These are phyloP conservation scores for Eucalyptus fibrosa DNA, from an alignment of 345 rosid species.

Conservation along the genomic window DNA sequence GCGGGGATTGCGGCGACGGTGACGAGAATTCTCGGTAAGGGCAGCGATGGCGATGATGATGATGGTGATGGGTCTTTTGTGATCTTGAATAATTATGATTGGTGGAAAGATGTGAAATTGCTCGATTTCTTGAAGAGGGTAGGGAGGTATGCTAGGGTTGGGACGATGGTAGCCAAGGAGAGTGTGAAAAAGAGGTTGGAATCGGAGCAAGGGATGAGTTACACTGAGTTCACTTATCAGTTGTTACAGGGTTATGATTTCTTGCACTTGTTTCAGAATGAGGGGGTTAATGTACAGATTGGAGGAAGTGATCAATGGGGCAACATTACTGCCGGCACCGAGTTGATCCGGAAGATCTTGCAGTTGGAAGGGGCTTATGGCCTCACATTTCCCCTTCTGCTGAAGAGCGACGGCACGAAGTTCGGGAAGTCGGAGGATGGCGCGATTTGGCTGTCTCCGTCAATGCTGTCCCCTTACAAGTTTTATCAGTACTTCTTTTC, in stretches of 20 bases:
- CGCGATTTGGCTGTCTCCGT: constrained; percentile 86
- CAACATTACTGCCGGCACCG: constrained; percentile 88
- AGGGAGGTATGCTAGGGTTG: constrained; percentile 76
- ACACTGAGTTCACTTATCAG: constrained; percentile 90
- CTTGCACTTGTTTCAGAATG: constrained; percentile 46
- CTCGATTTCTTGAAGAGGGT: constrained; percentile 76
- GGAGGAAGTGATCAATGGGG: constrained; percentile 99
- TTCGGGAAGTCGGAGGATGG: constrained; percentile 99
- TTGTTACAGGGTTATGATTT: constrained; percentile 88
- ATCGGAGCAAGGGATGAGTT: constrained; percentile 93
- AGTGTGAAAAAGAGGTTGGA: constrained; percentile 90
- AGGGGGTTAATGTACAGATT: constrained; percentile 79
- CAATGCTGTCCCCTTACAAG: constrained; percentile 72
- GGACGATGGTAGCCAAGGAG: constrained; percentile 82
- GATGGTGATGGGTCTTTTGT: constrained; percentile 1
- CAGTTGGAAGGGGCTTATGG: constrained; percentile 79
- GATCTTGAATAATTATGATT: constrained; percentile 79
- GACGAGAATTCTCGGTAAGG: constrained; percentile 25
- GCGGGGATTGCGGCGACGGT: constrained; percentile 37
- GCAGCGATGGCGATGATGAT: not conserved
- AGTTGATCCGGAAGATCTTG: constrained; percentile 63
- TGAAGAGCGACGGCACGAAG: constrained; percentile 86
- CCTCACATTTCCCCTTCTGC: constrained; percentile 74
- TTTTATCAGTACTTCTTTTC: constrained; percentile 93
- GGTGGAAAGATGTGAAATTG: constrained; percentile 86